phyloP scores from a whole-genome alignment of 1,139 yeast species.

The Ashbya aceris region DNA sequence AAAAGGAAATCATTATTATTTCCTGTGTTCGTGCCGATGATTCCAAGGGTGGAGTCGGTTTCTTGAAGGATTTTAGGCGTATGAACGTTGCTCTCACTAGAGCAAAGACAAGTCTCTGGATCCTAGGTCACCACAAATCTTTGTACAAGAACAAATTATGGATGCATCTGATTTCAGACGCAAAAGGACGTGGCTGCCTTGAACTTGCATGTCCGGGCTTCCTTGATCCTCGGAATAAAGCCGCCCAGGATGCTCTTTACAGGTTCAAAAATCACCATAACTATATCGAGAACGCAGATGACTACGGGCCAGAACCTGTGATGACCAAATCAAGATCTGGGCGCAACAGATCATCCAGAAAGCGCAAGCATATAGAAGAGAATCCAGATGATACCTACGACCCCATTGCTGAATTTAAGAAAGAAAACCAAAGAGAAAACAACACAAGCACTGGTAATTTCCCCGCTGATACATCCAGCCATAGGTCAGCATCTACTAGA shows the following conservation, averaged over 20 bases:
- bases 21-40: slow-evolving; percentile 89
- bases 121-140: slow-evolving; percentile 68
- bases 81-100: slow-evolving; percentile 95
- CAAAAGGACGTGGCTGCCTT: slow-evolving; percentile 39
- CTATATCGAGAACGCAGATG: slow-evolving; percentile 12
- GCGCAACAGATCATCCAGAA: background rate
- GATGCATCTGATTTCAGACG: slow-evolving; percentile 57
- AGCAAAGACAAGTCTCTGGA: slow-evolving; percentile 88
- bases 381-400: slow-evolving; percentile 1
- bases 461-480: too few species aligned
- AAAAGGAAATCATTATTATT: slow-evolving; percentile 84
- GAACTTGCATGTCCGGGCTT: slow-evolving; percentile 31
- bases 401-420: slow-evolving; percentile 1
- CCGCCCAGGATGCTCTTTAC: slow-evolving; percentile 10
- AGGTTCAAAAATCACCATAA: slow-evolving; percentile 10
- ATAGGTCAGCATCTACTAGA: too few species aligned
- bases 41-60: slow-evolving; percentile 55
- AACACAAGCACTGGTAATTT: too few species aligned
- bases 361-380: slow-evolving; percentile 6
- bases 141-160: slow-evolving; percentile 58
- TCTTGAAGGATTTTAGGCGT: slow-evolving; percentile 79
- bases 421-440: slow-evolving; percentile 4
- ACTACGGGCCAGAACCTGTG: slow-evolving; percentile 16
- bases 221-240: slow-evolving; percentile 15
- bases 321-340: slow-evolving; percentile 1